These are phyloP conservation scores for Penicillium macrosclerotiorum DNA, from an alignment of 495 filamentous ascomycete species.

Conservation along the genomic window DNA sequence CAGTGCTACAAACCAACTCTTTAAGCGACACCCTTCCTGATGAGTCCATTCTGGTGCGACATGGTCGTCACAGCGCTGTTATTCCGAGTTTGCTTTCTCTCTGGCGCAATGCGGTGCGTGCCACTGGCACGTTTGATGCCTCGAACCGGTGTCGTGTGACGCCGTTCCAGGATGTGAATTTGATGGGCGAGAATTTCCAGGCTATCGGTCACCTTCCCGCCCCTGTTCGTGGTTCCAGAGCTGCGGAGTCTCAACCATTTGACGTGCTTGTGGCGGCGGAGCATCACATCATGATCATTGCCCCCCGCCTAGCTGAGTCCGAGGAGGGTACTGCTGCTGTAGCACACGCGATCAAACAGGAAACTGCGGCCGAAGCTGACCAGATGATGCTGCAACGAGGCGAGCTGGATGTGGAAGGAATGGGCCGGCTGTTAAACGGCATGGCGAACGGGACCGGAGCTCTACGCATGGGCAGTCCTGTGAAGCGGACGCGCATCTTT, in stretches of 20 bases:
- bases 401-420: constrained; percentile 51
- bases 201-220: constrained; percentile 55
- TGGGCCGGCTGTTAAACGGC: constrained; percentile 48
- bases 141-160: constrained; percentile 47
- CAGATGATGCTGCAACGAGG: constrained; percentile 44
- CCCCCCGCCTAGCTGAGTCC: constrained; percentile 37
- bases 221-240: constrained; percentile 27
- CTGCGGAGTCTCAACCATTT: constrained; percentile 43
- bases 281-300: constrained; percentile 58
- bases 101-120: constrained; percentile 63
- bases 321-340: constrained; percentile 9
- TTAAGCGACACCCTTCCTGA: constrained; percentile 51
- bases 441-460: constrained; percentile 39
- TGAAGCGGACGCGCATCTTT: constrained; percentile 43
- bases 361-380: constrained; percentile 31
- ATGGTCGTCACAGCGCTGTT: constrained; percentile 58
- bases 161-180: constrained; percentile 47
- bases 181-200: constrained; percentile 66
- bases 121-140: constrained; percentile 54
- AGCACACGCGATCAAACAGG: constrained; percentile 15
- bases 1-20: constrained; percentile 50
- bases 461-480: constrained; percentile 37
- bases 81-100: constrained; percentile 65
- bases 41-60: constrained; percentile 66
- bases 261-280: constrained; percentile 66